phyloP scores from a whole-genome alignment of 1,284 basidiomycete species.

The Erythrobasidium hasegawianum region DNA sequence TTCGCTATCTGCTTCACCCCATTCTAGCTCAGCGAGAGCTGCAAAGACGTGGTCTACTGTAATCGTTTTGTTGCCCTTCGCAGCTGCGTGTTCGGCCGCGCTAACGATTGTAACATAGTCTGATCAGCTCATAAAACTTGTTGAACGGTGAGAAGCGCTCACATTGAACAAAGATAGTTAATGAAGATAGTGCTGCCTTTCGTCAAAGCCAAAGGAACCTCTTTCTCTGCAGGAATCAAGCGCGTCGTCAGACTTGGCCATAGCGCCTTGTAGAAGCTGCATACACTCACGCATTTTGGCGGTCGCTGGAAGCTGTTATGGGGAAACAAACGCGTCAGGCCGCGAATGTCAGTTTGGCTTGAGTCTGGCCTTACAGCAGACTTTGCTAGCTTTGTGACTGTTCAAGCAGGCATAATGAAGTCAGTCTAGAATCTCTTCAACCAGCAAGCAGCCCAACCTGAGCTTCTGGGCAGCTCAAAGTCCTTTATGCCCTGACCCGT shows the following conservation, averaged over 20 bases:
- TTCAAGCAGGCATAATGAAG: not conserved
- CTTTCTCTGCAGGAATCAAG: slow-evolving; percentile 35
- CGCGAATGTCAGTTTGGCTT: not conserved
- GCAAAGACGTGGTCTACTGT: slow-evolving; percentile 22
- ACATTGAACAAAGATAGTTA: slow-evolving; percentile 44
- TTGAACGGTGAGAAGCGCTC: not conserved
- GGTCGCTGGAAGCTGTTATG: slow-evolving; percentile 19
- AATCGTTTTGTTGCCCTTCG: slow-evolving; percentile 8
- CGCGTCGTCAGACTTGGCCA: not conserved
- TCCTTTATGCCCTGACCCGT: slow-evolving; percentile 3
- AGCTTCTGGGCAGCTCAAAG: slow-evolving; percentile 16
- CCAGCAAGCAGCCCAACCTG: not conserved
- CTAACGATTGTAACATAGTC: not conserved
- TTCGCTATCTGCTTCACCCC: slow-evolving; percentile 29
- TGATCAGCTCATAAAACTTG: no score
- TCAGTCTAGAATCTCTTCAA: not conserved
- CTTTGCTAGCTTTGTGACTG: slow-evolving; percentile 29
- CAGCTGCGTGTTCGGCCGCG: slow-evolving; percentile 13
- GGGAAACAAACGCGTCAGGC: not conserved
- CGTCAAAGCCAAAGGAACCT: slow-evolving; percentile 40
- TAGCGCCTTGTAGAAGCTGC: not conserved
- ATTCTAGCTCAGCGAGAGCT: slow-evolving; percentile 27
- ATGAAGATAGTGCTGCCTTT: slow-evolving; percentile 45
- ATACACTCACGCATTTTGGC: slow-evolving; percentile 21
- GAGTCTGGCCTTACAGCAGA: slow-evolving; percentile 10